A percentile compares a stretch with the other conserved stretches of the same genome.
Conservation (phyloP, 768 basidiomycete genomes). For the Boletus bicolor region DNA sequence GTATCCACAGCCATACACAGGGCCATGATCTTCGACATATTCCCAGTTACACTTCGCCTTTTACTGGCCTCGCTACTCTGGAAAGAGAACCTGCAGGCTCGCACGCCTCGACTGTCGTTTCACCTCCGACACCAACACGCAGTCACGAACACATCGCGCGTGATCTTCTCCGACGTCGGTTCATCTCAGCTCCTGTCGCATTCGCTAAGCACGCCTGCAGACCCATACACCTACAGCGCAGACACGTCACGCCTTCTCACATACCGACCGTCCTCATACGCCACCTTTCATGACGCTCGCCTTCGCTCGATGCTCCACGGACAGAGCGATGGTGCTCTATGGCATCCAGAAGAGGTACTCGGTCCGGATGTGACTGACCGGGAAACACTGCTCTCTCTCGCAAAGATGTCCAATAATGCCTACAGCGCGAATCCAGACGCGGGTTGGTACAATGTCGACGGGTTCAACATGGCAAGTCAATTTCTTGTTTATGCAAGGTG, state of each 20-base stretch:
- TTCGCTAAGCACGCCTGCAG: constrained; percentile 20
- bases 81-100: constrained; percentile 29
- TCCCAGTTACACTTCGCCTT: constrained; percentile 42
- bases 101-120: constrained; percentile 46
- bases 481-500: background rate
- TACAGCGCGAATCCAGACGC: constrained; percentile 53
- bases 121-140: constrained; percentile 66
- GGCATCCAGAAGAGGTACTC: constrained; percentile 61
- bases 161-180: constrained; percentile 56
- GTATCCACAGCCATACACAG: background rate
- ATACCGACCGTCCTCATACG: constrained; percentile 45
- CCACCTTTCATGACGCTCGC: constrained; percentile 34
- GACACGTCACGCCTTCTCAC: constrained; percentile 38
- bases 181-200: constrained; percentile 30
- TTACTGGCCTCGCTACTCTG: constrained; percentile 43
- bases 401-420: constrained; percentile 88
- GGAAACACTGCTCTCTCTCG: constrained; percentile 69
- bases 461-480: constrained; percentile 58
- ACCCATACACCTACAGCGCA: constrained; percentile 40
- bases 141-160: constrained; percentile 47
- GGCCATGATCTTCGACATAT: constrained; percentile 21
- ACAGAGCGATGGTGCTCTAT: constrained; percentile 44
- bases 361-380: constrained; percentile 74
- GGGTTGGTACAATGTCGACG: constrained; percentile 70
- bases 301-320: constrained; percentile 36